phyloP scores from a whole-genome alignment of 2,329 filamentous ascomycete species.

The Penicillium sp. region DNA sequence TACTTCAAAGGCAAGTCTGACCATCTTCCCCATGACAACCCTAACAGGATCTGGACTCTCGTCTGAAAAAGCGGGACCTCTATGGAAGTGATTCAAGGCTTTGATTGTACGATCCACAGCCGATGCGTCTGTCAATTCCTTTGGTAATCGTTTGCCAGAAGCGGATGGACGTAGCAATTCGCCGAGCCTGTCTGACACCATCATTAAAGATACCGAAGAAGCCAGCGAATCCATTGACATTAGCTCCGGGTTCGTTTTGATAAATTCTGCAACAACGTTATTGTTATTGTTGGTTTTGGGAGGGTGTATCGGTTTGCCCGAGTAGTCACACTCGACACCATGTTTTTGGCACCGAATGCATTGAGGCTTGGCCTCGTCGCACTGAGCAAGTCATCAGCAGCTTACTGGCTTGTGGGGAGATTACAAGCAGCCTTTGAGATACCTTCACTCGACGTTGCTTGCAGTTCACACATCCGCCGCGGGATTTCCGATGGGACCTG shows the following conservation, averaged over 20 bases:
- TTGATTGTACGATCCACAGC: slow-evolving; percentile 12
- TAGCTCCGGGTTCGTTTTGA: slow-evolving; percentile 14
- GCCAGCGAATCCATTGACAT: slow-evolving; percentile 17
- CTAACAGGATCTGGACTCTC: slow-evolving; percentile 14
- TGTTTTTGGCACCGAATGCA: slow-evolving; percentile 36
- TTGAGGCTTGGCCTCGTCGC: slow-evolving; percentile 37
- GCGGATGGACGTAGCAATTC: slow-evolving; percentile 19
- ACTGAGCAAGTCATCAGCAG: slow-evolving; percentile 21
- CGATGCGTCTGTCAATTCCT: neutral
- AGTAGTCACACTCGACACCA: slow-evolving; percentile 34
- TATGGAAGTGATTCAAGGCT: slow-evolving; percentile 34
- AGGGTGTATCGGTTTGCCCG: slow-evolving; percentile 3
- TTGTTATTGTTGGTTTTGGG: slow-evolving; percentile 13
- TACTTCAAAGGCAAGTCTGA: slow-evolving; percentile 35
- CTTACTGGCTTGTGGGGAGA: neutral
- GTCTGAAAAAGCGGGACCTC: slow-evolving; percentile 14
- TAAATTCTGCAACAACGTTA: slow-evolving; percentile 15
- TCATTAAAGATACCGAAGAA: slow-evolving; percentile 22
- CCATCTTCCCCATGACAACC: slow-evolving; percentile 28
- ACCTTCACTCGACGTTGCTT: slow-evolving; percentile 41
- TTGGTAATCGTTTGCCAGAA: neutral
- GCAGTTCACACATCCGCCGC: slow-evolving; percentile 35
- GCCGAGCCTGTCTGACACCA: slow-evolving; percentile 26
- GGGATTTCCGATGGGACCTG: slow-evolving; percentile 38
- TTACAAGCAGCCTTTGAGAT: neutral